Percentiles rank a stretch among this genome's conserved stretches.
Evolutionary conservation across 73 alveolate species (phyloP).

Genomic region (Paraurostyla sp.): DNA sequence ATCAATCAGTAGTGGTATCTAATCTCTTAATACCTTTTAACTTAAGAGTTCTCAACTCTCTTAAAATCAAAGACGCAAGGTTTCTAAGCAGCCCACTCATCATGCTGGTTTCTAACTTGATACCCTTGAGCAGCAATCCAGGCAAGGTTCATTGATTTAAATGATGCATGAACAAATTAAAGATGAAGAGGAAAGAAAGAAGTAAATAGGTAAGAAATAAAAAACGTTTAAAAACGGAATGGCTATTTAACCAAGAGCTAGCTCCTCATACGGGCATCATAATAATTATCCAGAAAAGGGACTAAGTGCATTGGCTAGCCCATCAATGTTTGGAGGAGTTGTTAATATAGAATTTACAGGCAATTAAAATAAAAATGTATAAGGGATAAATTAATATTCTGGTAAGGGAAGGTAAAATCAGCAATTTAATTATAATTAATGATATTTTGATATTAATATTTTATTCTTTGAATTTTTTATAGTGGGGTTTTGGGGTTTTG

Average conservation of each 20-base stretch:
- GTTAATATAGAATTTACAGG: conserved; percentile 20
- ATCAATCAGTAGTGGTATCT: too few relatives aligned
- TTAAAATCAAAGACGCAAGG: not conserved
- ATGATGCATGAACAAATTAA: conserved; percentile 45
- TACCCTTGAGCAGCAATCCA: not conserved
- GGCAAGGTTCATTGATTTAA: conserved; percentile 2
- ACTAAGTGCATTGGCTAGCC: too few relatives aligned
- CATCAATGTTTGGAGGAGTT: conserved; percentile 19
- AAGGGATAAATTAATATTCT: too few relatives aligned
- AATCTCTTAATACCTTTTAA: too few relatives aligned
- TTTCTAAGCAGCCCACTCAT: conserved; percentile 9
- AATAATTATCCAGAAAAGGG: not conserved
- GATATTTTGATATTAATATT: not conserved
- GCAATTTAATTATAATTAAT: not conserved
- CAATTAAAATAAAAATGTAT: not conserved
- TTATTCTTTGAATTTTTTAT: not conserved
- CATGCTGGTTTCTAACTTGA: too few relatives aligned
- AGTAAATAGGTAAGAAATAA: conserved; percentile 14
- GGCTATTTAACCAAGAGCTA: not conserved
- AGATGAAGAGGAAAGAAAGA: conserved; percentile 33
- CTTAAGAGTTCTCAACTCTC: too few relatives aligned
- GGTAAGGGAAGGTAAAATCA: not conserved
- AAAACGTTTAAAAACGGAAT: conserved; percentile 12
- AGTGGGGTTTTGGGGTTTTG: not conserved
- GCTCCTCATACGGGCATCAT: conserved; percentile 19